Evolutionary conservation across 83 land plant genomes (phyloP).

Genomic region (Picea abies): DNA sequence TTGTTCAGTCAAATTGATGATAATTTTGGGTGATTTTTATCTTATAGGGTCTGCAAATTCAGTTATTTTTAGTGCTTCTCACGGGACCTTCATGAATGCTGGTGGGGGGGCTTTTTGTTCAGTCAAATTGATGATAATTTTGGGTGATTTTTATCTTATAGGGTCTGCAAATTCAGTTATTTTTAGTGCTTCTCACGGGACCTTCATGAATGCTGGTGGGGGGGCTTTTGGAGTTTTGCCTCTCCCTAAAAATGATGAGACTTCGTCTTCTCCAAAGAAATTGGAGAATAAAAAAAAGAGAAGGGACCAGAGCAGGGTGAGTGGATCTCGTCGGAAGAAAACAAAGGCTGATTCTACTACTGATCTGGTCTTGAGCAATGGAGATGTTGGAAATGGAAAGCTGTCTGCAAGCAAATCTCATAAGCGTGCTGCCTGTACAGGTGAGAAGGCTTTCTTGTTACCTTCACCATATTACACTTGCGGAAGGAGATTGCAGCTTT

Average conservation of each 20-base stretch:
- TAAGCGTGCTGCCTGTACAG: neutral
- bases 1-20: neutral
- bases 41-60: neutral
- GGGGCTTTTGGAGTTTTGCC: neutral
- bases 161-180: neutral
- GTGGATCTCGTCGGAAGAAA: neutral
- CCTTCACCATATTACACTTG: neutral
- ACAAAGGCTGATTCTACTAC: neutral
- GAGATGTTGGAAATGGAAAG: neutral
- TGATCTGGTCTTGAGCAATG: constrained; percentile 8
- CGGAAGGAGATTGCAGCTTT: neutral
- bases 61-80: neutral
- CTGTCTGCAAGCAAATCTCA: neutral
- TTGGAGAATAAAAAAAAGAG: neutral
- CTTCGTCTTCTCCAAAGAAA: neutral
- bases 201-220: neutral
- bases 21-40: neutral
- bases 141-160: neutral
- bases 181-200: neutral
- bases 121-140: neutral
- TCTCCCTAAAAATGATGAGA: neutral
- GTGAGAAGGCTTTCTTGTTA: constrained; percentile 2
- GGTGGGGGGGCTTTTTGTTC: neutral
- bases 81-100: neutral
- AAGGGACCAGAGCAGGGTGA: neutral